Conservation (phyloP, 495 filamentous ascomycete species). For the Cryomyces antarcticus region DNA sequence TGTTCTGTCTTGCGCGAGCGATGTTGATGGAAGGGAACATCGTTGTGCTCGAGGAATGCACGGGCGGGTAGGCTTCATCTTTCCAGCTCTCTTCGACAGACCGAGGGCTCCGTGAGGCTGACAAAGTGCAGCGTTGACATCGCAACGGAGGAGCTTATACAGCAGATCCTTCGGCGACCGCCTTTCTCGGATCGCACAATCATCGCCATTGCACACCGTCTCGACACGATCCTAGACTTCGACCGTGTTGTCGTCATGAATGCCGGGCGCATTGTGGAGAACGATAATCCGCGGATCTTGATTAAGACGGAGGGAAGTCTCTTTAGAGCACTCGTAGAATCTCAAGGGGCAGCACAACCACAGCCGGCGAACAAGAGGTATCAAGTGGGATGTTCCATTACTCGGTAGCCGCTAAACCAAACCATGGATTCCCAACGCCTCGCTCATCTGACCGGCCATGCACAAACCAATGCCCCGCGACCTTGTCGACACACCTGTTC, state of each 20-base stretch:
- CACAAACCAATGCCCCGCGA: no score
- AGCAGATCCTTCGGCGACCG: conserved; percentile 22
- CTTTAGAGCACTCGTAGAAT: neutral
- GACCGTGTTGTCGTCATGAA: conserved; percentile 7
- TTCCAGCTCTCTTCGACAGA: neutral
- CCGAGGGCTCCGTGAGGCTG: neutral
- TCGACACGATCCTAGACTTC: conserved; percentile 21
- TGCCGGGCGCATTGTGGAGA: neutral
- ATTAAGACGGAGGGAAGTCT: neutral
- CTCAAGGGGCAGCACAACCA: neutral
- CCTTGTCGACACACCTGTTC: no score
- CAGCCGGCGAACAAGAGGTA: no score
- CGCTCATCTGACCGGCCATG: no score
- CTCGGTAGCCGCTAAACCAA: no score
- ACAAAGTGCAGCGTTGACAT: conserved; percentile 23
- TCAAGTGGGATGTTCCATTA: no score
- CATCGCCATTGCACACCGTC: conserved; percentile 23
- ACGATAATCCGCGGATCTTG: neutral
- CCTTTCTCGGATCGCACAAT: conserved; percentile 19
- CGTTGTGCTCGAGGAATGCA: conserved; percentile 28
- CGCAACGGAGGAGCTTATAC: conserved; percentile 32
- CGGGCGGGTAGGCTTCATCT: conserved; percentile 17
- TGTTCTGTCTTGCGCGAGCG: conserved; percentile 28
- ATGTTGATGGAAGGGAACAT: conserved; percentile 17
- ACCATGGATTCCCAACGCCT: no score